Evolutionary conservation across 257 asterid species (phyloP), one percentile per base, ranked within the genome.

Genomic region (Cruciata laevipes): DNA sequence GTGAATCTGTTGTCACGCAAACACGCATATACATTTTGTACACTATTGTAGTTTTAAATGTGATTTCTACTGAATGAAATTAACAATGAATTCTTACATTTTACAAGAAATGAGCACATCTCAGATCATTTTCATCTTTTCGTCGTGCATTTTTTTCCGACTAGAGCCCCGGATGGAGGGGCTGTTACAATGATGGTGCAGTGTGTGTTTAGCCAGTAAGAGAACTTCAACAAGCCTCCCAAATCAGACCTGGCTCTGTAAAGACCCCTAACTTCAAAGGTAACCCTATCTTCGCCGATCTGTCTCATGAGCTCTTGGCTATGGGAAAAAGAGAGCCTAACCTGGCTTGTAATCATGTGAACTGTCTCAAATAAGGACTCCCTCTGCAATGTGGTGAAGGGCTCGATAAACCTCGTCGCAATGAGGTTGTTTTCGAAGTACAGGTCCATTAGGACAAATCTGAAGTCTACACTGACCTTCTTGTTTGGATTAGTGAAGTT

Each of bases 401-500:
- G 97, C 7, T 78, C 74, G 5, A 90, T 40, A 60, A 81, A 86
- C 11, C 87, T 84, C 0, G 95, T 85, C 12, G 97, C 92, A 14
- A 93, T 70, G 66, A 78, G 68, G 76, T 55, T 73, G 5, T 66
- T 63, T 16, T 77, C 81, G 38, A 75, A 81, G 78, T 88, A 90
- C 13, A 93, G 90, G 63, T 88, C 89, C 65, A 93, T 61, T 47
- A 82, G 76, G 7, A 79, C 85, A 33, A 78, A 86, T 66, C 74
- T 83, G 81, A 88, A 93, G 49, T 90, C 97, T 53, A 90, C 85
- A 9, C 75, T 78, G 68, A 87, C 89, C 67, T 90, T 93, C 56
- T 78, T 86, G 85, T 90, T 93, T 20, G 97, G 96, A 20, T 93
- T 93, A 64, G 86, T 85, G 87, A 93, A 93, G 87, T 93, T 93